Base-by-base conservation (phyloP, 23 red algal genomes). In the Gracilariopsis chorda region DNA sequence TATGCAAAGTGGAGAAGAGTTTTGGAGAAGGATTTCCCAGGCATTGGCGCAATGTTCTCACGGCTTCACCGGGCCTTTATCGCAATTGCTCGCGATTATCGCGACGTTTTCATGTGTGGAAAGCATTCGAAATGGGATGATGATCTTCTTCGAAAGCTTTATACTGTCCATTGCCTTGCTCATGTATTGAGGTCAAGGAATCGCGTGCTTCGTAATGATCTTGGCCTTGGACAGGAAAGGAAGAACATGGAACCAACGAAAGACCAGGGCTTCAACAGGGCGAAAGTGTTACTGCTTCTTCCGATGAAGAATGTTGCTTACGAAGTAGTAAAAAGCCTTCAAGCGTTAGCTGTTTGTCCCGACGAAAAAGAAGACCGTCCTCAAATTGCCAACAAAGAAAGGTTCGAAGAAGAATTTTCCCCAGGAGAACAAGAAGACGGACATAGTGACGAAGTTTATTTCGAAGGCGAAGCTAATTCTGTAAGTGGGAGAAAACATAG, bases 281-380 rank as follows among this genome's bases (percentile, higher is more conserved):
- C 96, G 27, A 64, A 88, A 23, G 82, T 95, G 14, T 51, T 98
- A 21, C 67, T 98, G 17, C 84, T 98, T 23, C 44, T 88, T 48
- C 92, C 92, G 24, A 90, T 87, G 81, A 86, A 82, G 23, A 94
- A 98, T 68, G 57, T 80, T 46, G 96, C 96, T 8, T 98, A 98
- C 78, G 80, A 92, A 2, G 59, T 92, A 12, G 88, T 98, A 28
- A 60, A 17, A 47, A 62, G 41, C 25, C 28, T 98, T 11, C 44
- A 87, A 9, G 52, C 44, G 25, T 60, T 93, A 13, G 72, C 81
- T 7, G 40, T 83, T 27, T 84, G 63, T 10, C 46, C 40, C 21
- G 85, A 53, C 37, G 37, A 27, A 33, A 6, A 30, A 32, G 63
- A 70, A 69, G 53, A 78, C 29, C 56, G 70, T 51, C 42, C 56